Base-by-base conservation (phyloP, 2,329 filamentous ascomycete genomes). In the Pezicula carpinea region DNA sequence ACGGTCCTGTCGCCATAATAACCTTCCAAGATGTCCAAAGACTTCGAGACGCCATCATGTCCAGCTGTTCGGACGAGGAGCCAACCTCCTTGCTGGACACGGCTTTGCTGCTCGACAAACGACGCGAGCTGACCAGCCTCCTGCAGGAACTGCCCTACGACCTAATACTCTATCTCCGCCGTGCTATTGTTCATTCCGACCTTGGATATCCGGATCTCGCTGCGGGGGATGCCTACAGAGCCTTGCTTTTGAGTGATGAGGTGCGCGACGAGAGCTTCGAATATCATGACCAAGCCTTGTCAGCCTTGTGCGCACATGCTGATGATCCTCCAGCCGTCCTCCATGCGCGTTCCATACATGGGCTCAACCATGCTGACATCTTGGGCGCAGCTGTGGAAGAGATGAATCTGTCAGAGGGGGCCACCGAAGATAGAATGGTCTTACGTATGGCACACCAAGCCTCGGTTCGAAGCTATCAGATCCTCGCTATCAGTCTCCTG, bases 141-240 rank as follows among this genome's bases (percentile, higher is more conserved):
- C 68, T 85, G 15, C 63, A 65, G 8, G 69, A 68, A 6, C 64
- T 69, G 4, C 76, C 81, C 1, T 85, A 83, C 59, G 80, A 86
- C 56, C 64, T 82, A 31, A 71, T 86, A 46, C 70, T 85, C 6
- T 85, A 83, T 54, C 71, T 87, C 46, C 76, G 85, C 53, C 80
- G 91, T 26, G 89, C 89, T 19, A 70, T 78, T 29, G 72, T 86
- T 35, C 82, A 96, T 65, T 77, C 82, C 14, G 72, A 81, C 39
- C 75, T 96, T 39, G 88, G 82, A 32, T 97, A 96, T 65, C 89
- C 89, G 0, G 93, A 99, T 65, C 79, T 99, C 33, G 90, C 90
- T 5, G 84, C 85, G 10, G 89, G 89, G 29, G 91, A 96, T 71
- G 89, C 89, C 5, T 97, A 97, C 64, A 85, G 87, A 46, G 90